Evolutionary conservation across 331 rosid species (phyloP).

Genomic region (Dryas integrifolia): DNA sequence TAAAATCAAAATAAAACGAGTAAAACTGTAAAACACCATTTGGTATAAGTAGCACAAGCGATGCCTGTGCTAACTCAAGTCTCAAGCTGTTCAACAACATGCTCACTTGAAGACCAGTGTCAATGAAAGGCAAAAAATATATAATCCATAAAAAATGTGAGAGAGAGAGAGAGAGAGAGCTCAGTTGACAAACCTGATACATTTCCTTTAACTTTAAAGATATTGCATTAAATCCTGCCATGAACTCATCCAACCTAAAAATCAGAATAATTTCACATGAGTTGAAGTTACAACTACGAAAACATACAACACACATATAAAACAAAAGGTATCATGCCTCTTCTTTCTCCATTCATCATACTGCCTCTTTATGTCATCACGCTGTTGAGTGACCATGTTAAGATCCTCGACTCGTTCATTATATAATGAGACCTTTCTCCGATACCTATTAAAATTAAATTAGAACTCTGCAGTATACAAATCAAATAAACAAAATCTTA

Average conservation of each 20-base stretch:
- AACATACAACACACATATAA: constrained; percentile 3
- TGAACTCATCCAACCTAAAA: constrained; percentile 87
- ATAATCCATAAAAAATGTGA: not conserved
- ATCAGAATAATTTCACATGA: constrained; percentile 17
- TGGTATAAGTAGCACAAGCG: not conserved
- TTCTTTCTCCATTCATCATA: constrained; percentile 86
- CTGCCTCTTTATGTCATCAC: constrained; percentile 78
- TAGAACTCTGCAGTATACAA: constrained; percentile 16
- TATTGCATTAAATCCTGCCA: constrained; percentile 94
- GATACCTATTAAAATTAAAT: constrained; percentile 48
- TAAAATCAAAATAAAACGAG: not conserved
- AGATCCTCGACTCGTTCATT: constrained; percentile 91
- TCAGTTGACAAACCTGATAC: constrained; percentile 66
- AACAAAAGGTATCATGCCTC: constrained; percentile 47
- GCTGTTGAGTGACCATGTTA: constrained; percentile 70
- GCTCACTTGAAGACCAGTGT: not conserved
- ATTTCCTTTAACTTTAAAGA: constrained; percentile 92
- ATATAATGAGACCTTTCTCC: constrained; percentile 71
- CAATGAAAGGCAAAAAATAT: not conserved
- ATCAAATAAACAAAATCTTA: constrained; percentile 1
- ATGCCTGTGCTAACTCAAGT: not conserved
- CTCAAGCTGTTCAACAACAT: constrained; percentile 1
- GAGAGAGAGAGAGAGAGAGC: constrained; percentile 6
- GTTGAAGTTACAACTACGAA: not conserved
- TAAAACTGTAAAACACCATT: not conserved